phyloP scores from a whole-genome alignment of 164 flowering plant genomes.

The Annona cherimola region DNA sequence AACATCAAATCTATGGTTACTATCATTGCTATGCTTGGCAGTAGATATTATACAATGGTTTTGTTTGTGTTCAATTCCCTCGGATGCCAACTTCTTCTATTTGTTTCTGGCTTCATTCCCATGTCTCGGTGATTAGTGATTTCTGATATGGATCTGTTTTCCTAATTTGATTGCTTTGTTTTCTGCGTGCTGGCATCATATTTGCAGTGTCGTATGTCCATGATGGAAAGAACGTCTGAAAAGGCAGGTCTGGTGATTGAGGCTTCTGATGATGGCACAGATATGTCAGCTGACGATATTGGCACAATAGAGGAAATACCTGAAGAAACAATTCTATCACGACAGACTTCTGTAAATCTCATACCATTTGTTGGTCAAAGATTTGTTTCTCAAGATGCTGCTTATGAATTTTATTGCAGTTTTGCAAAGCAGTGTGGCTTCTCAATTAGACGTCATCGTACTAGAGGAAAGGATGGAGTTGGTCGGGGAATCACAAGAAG shows the following conservation, averaged over 20 bases:
- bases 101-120: not conserved
- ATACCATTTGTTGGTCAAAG: slow-evolving; percentile 82
- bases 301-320: slow-evolving; percentile 59
- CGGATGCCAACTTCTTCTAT: not conserved
- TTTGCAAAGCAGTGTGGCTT: slow-evolving; percentile 85
- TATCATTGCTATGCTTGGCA: not conserved
- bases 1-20: not conserved
- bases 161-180: not conserved
- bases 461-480: slow-evolving; percentile 81
- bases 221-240: slow-evolving; percentile 37
- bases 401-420: slow-evolving; percentile 80
- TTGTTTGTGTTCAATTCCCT: no score
- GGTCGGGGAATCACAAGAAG: slow-evolving; percentile 78
- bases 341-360: slow-evolving; percentile 73
- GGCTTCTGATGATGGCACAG: slow-evolving; percentile 62
- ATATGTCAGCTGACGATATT: slow-evolving; percentile 55
- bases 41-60: no score
- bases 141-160: not conserved
- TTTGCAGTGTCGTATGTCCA: slow-evolving; percentile 13
- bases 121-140: not conserved
- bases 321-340: slow-evolving; percentile 63
- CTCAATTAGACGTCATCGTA: slow-evolving; percentile 80
- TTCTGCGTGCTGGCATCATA: slow-evolving; percentile 23
- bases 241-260: slow-evolving; percentile 37
- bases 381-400: slow-evolving; percentile 85